Percentiles rank a stretch among this genome's conserved stretches.
These are phyloP conservation scores for Echria macrotheca DNA, from an alignment of 495 filamentous ascomycete genomes.

Conservation along the genomic window DNA sequence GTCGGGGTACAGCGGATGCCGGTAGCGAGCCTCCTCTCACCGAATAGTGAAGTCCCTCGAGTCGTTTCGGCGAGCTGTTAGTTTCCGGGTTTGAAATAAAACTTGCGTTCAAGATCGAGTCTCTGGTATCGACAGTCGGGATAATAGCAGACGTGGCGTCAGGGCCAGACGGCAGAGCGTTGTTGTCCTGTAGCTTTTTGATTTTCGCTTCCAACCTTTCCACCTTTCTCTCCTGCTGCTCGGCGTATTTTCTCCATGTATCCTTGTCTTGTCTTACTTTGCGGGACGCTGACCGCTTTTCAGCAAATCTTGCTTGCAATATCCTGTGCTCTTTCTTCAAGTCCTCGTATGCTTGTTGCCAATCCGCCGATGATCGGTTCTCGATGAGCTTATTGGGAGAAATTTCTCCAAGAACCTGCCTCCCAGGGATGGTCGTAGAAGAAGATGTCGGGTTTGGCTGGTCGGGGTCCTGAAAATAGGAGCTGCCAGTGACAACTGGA, in stretches of 20 bases:
- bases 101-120: constrained; percentile 1
- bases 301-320: constrained; percentile 22
- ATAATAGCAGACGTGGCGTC: no score
- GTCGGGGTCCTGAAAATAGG: no score
- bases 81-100: constrained; percentile 14
- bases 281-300: constrained; percentile 3
- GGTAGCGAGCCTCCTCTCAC: no score
- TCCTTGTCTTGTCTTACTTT: constrained; percentile 13
- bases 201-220: constrained; percentile 22
- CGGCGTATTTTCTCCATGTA: constrained; percentile 27
- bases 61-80: no score
- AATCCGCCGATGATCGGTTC: no score
- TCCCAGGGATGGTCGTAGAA: neutral
- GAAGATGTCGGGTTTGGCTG: no score
- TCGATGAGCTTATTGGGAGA: constrained; percentile 16
- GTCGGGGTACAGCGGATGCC: no score
- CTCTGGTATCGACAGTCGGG: neutral
- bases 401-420: constrained; percentile 15
- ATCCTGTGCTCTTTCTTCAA: constrained; percentile 21
- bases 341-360: neutral
- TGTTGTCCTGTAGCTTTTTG: no score
- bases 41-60: no score
- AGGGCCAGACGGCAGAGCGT: no score
- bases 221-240: constrained; percentile 19
- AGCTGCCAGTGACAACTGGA: no score